A percentile compares a stretch with the other conserved stretches of the same genome.
These are phyloP conservation scores for Didymella exigua DNA, from an alignment of 2,329 filamentous ascomycete species.

Conservation along the genomic window DNA sequence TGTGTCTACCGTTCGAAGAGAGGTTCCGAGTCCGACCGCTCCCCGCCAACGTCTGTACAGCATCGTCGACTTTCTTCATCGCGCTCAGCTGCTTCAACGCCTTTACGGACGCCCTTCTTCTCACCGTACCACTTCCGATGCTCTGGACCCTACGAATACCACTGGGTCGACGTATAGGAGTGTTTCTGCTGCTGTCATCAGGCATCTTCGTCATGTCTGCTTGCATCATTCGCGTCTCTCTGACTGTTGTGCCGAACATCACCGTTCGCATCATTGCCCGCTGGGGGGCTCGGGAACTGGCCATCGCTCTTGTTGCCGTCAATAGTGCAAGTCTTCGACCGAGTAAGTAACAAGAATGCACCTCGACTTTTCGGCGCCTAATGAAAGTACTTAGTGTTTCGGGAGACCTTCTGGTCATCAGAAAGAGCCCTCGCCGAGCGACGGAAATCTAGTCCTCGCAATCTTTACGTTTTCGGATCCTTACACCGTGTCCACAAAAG, in stretches of 20 bases:
- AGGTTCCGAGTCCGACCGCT: slow-evolving; percentile 12
- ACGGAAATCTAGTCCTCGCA: neutral
- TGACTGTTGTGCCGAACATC: slow-evolving; percentile 15
- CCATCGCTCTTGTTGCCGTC: slow-evolving; percentile 16
- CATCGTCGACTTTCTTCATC: slow-evolving; percentile 15
- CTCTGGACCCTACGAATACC: slow-evolving; percentile 16
- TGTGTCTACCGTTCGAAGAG: slow-evolving; percentile 11
- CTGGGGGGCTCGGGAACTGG: slow-evolving; percentile 15
- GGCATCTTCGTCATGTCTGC: slow-evolving; percentile 19
- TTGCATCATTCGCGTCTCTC: slow-evolving; percentile 14
- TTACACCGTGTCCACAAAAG: neutral
- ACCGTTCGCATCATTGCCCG: slow-evolving; percentile 17
- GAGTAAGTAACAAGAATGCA: slow-evolving; percentile 2
- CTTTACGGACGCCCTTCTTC: slow-evolving; percentile 6
- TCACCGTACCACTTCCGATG: slow-evolving; percentile 16
- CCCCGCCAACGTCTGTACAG: slow-evolving; percentile 6
- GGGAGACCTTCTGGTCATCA: neutral
- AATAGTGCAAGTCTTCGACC: slow-evolving; percentile 16
- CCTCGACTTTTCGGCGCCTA: neutral
- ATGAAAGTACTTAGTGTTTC: neutral
- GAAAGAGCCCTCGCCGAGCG: neutral
- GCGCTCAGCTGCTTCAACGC: slow-evolving; percentile 16
- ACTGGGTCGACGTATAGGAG: slow-evolving; percentile 4
- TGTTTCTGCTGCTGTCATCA: slow-evolving; percentile 12
- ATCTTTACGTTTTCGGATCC: neutral